Evolutionary conservation across 257 asterid genomes (phyloP).

Genomic region (Solanum peruvianum): DNA sequence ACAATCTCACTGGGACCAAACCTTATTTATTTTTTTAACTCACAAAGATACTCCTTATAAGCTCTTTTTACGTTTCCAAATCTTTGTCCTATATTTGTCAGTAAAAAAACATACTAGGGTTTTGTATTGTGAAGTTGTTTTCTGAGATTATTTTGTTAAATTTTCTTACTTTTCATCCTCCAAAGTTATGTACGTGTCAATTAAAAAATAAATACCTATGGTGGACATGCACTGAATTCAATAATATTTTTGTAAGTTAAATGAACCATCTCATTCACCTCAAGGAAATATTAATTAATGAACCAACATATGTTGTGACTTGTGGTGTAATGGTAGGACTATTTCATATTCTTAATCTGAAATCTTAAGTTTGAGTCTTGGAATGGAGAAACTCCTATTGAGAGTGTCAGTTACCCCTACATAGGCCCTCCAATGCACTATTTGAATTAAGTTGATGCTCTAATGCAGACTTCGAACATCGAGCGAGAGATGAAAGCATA

Average conservation of each 20-base stretch:
- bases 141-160: background rate
- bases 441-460: no score
- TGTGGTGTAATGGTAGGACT: background rate
- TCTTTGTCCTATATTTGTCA: constrained; percentile 5
- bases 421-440: background rate
- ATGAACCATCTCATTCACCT: constrained; percentile 8
- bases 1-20: background rate
- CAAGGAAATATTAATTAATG: background rate
- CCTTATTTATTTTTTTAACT: background rate
- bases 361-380: background rate
- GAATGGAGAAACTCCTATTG: background rate
- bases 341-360: background rate
- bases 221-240: constrained; percentile 21
- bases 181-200: background rate
- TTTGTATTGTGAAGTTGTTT: background rate
- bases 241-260: background rate
- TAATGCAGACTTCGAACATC: background rate
- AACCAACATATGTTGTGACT: background rate
- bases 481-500: background rate
- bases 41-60: background rate
- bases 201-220: background rate
- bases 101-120: background rate
- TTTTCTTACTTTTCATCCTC: background rate
- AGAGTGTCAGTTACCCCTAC: background rate
- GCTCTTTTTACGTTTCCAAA: background rate